Conservation (phyloP, 306 rosid genomes). For the Benincasa hispida region DNA sequence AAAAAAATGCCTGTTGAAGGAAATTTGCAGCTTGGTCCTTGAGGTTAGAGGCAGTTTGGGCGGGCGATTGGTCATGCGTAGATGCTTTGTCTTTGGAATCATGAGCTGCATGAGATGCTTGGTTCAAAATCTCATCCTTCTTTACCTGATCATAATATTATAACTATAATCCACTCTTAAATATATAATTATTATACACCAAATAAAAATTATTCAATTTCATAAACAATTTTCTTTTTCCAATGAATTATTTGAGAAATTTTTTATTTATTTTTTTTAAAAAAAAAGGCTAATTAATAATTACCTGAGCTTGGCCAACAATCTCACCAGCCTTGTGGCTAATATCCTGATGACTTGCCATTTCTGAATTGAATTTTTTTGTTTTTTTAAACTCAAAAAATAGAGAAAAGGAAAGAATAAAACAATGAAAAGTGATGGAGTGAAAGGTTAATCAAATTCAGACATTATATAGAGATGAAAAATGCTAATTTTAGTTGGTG, state of each 20-base stretch:
- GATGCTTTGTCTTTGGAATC: conserved; percentile 8
- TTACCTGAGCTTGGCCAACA: conserved; percentile 22
- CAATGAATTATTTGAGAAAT: too few species aligned
- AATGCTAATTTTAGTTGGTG: background rate
- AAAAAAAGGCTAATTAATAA: too few species aligned
- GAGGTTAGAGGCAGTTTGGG: conserved; percentile 16
- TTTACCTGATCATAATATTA: conserved; percentile 5
- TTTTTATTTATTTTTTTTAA: too few species aligned
- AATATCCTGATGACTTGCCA: conserved; percentile 22
- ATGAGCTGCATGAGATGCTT: conserved; percentile 3
- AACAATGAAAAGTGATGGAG: background rate
- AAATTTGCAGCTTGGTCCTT: conserved; percentile 29
- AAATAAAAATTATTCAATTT: too few species aligned
- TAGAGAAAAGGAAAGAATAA: background rate
- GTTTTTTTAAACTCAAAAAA: background rate
- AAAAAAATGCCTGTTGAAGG: conserved; percentile 35
- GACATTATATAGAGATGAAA: background rate
- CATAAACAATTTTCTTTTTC: too few species aligned
- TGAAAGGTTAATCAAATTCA: background rate
- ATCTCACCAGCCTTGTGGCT: conserved; percentile 15
- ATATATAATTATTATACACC: too few species aligned
- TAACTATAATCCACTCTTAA: too few species aligned
- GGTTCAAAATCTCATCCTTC: conserved; percentile 21
- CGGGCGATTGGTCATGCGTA: background rate
- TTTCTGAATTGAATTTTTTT: background rate